Evolutionary conservation across 169 alveolate genomes (phyloP).

Genomic region (Plasmodium inui): DNA sequence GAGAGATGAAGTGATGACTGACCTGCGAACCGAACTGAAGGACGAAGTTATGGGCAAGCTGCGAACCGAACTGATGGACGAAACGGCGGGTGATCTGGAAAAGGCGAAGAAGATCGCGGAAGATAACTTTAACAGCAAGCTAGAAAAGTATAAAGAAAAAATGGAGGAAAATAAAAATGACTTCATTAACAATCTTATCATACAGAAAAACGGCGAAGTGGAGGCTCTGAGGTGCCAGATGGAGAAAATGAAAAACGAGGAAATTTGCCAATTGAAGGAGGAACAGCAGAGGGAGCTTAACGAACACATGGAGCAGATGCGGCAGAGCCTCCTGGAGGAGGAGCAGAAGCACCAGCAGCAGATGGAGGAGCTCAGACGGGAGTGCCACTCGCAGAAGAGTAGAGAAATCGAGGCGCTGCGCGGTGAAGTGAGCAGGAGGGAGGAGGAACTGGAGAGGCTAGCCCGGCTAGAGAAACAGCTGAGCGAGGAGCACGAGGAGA

Average conservation of each 20-base stretch:
- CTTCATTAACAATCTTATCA: slow-evolving; percentile 53
- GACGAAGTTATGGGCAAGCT: slow-evolving; percentile 19
- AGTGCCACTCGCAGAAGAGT: slow-evolving; percentile 19
- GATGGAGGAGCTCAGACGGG: slow-evolving; percentile 11
- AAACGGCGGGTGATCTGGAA: slow-evolving; percentile 16
- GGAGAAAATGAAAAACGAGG: slow-evolving; percentile 45
- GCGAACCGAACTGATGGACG: neutral
- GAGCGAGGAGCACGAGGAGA: neutral
- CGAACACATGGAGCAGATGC: slow-evolving; percentile 21
- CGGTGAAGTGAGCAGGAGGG: slow-evolving; percentile 9
- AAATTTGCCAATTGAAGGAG: slow-evolving; percentile 19
- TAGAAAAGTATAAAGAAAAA: slow-evolving; percentile 72
- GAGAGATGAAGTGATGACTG: neutral
- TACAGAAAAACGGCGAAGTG: slow-evolving; percentile 57
- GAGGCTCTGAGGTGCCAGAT: slow-evolving; percentile 8
- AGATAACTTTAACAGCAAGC: slow-evolving; percentile 17
- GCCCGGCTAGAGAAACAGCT: neutral
- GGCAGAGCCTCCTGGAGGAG: neutral
- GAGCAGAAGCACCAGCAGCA: neutral
- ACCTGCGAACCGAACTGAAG: neutral
- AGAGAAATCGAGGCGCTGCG: slow-evolving; percentile 39
- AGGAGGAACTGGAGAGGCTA: neutral
- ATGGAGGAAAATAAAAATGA: slow-evolving; percentile 66
- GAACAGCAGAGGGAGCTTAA: slow-evolving; percentile 5
- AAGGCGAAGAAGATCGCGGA: slow-evolving; percentile 30